Evolutionary conservation across 83 land plant genomes (phyloP).

Genomic region (Thuja plicata): DNA sequence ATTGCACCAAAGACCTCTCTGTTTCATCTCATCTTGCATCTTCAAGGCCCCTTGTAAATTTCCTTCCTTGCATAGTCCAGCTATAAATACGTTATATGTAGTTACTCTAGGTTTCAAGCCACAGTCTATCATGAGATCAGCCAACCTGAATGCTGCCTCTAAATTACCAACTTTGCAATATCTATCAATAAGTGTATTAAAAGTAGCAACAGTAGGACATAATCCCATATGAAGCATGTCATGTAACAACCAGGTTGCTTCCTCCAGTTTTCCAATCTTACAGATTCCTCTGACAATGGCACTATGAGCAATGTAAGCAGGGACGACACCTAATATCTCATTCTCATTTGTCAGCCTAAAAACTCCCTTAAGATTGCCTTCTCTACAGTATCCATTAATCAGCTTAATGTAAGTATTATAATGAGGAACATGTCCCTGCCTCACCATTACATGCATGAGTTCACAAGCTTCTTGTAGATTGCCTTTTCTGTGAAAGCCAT

Average conservation of each 20-base stretch:
- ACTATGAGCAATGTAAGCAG: conserved; percentile 50
- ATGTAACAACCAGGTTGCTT: conserved; percentile 41
- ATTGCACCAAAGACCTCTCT: conserved; percentile 40
- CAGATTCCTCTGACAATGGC: conserved; percentile 54
- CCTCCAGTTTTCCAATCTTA: conserved; percentile 53
- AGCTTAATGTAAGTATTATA: conserved; percentile 33
- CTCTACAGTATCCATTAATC: conserved; percentile 46
- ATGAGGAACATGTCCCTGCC: conserved; percentile 36
- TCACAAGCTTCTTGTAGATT: conserved; percentile 24
- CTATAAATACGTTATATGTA: conserved; percentile 58
- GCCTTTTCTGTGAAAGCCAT: conserved; percentile 31
- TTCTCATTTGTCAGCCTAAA: conserved; percentile 53
- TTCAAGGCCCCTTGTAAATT: conserved; percentile 30
- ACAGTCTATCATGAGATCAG: conserved; percentile 28
- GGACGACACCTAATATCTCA: conserved; percentile 25
- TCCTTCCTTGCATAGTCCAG: conserved; percentile 39
- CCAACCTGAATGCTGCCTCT: conserved; percentile 44
- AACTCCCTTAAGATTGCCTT: conserved; percentile 50
- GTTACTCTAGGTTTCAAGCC: conserved; percentile 49
- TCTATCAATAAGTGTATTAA: conserved; percentile 55
- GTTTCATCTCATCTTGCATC: conserved; percentile 51
- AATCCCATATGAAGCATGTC: conserved; percentile 31
- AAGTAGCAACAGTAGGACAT: conserved; percentile 56
- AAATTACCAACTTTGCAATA: conserved; percentile 40
- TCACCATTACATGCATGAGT: conserved; percentile 37